These are phyloP conservation scores for Stagonosporopsis rhizophila DNA, from an alignment of 2,329 filamentous ascomycete species.

Conservation along the genomic window DNA sequence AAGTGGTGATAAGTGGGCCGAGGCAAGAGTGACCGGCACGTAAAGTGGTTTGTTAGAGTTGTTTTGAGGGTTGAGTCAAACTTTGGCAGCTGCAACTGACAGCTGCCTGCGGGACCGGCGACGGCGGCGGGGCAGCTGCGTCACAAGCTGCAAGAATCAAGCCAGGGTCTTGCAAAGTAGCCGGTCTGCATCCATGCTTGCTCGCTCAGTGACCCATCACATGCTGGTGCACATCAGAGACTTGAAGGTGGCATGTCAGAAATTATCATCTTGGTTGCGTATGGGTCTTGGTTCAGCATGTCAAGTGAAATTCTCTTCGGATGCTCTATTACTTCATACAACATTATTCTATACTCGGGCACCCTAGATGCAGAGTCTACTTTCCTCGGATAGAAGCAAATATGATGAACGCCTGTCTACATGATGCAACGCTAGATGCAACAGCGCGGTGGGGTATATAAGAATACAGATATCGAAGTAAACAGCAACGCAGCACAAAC, in stretches of 20 bases:
- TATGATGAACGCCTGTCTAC: constrained; percentile 2
- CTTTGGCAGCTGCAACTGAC: constrained; percentile 14
- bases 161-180: constrained; percentile 15
- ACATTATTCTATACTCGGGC: constrained; percentile 19
- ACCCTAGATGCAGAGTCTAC: constrained; percentile 7
- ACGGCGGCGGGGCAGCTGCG: constrained; percentile 13
- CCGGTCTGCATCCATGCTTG: constrained; percentile 1
- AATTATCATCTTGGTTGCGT: background rate
- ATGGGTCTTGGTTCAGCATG: background rate
- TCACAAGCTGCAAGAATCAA: constrained; percentile 13
- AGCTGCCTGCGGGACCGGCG: constrained; percentile 19
- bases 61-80: constrained; percentile 17
- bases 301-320: background rate
- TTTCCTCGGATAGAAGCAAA: constrained; percentile 1
- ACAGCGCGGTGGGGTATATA: constrained; percentile 19
- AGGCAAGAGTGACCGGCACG: background rate
- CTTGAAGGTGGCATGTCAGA: too few species aligned
- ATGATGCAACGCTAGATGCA: constrained; percentile 9
- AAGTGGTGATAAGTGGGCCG: background rate
- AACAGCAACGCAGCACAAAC: background rate
- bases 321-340: background rate
- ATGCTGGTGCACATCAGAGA: background rate
- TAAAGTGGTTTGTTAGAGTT: background rate
- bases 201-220: background rate
- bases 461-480: constrained; percentile 16